phyloP scores from a whole-genome alignment of 768 basidiomycete species.

The Phaeolepiota aurea region DNA sequence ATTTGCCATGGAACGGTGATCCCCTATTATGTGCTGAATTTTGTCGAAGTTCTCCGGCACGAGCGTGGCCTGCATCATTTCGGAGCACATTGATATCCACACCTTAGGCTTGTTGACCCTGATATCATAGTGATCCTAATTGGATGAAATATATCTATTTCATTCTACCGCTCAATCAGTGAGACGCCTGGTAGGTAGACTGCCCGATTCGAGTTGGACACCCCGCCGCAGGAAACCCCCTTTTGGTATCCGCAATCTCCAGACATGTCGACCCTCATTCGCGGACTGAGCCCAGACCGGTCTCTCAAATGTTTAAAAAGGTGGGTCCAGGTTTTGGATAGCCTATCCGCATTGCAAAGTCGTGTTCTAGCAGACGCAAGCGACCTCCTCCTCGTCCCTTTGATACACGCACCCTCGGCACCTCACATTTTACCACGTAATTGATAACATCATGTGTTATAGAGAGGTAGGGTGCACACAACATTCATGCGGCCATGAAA shows the following conservation, averaged over 20 bases:
- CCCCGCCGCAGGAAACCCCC: background rate
- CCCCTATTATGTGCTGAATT: too few relatives aligned
- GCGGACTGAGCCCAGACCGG: background rate
- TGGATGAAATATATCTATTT: background rate
- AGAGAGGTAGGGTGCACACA: slow-evolving; percentile 27
- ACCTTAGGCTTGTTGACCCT: background rate
- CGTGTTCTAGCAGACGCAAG: too few relatives aligned
- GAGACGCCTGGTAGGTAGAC: background rate
- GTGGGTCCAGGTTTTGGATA: background rate
- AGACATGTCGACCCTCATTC: background rate
- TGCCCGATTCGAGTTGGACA: background rate
- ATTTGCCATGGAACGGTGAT: too few relatives aligned
- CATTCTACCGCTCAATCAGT: background rate
- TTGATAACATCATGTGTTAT: slow-evolving; percentile 29
- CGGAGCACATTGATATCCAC: background rate
- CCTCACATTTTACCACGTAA: background rate
- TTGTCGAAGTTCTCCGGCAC: too few relatives aligned
- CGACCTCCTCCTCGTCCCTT: too few relatives aligned
- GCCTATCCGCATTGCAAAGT: too few relatives aligned
- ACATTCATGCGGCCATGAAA: slow-evolving; percentile 29
- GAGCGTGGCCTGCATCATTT: background rate
- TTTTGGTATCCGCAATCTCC: too few relatives aligned
- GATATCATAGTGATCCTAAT: background rate
- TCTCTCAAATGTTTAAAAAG: background rate
- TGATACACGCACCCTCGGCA: too few relatives aligned